A percentile compares a stretch with the other conserved stretches of the same genome.
These are phyloP conservation scores for Myxozyma udenii DNA, from an alignment of 805 yeast genomes.

Conservation along the genomic window DNA sequence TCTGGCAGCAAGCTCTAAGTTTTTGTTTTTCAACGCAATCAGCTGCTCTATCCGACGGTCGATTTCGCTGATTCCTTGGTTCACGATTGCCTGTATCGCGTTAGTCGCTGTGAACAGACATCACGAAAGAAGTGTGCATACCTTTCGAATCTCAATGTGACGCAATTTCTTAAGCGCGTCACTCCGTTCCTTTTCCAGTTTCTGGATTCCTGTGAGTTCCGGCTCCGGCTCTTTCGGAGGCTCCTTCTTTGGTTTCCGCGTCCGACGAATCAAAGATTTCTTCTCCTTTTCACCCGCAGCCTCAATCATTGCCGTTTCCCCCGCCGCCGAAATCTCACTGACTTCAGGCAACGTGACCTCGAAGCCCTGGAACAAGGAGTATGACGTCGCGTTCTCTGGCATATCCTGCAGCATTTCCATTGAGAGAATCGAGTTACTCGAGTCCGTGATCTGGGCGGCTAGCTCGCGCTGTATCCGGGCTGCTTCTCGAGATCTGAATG, in stretches of 20 bases:
- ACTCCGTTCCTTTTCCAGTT: conserved; percentile 14
- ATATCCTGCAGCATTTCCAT: conserved; percentile 59
- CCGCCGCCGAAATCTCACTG: neutral
- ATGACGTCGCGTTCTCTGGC: conserved; percentile 42
- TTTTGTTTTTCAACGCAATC: conserved; percentile 5
- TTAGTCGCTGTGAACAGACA: neutral
- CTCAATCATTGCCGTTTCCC: neutral
- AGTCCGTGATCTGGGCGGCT: neutral
- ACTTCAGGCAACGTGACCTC: conserved; percentile 45
- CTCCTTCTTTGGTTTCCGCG: neutral
- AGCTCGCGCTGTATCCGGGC: conserved; percentile 5
- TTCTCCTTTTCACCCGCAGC: conserved; percentile 3
- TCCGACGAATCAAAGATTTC: neutral
- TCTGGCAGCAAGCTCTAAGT: conserved; percentile 17
- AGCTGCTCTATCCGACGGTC: conserved; percentile 23
- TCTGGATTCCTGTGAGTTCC: conserved; percentile 21
- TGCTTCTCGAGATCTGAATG: conserved; percentile 25
- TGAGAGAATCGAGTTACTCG: conserved; percentile 40
- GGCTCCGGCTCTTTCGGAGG: conserved; percentile 5
- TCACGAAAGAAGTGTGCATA: neutral
- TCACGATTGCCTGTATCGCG: conserved; percentile 19
- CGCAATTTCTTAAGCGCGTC: conserved; percentile 19
- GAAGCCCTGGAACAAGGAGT: conserved; percentile 68
- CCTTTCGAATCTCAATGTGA: conserved; percentile 24
- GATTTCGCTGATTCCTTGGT: conserved; percentile 21